Conservation (phyloP, 768 basidiomycete genomes). For the Boletellus emodensis region DNA sequence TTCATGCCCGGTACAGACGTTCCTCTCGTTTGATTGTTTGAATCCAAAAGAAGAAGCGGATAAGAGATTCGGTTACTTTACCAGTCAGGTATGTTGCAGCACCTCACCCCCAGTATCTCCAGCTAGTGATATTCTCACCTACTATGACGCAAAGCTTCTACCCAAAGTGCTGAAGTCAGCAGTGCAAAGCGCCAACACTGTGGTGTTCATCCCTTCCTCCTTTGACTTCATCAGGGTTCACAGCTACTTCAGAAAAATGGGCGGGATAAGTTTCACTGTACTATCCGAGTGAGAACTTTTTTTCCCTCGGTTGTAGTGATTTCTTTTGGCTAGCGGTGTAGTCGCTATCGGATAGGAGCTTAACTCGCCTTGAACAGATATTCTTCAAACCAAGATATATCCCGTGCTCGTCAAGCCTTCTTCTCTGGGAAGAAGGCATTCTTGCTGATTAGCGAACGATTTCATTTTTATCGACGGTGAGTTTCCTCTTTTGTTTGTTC, state of each 20-base stretch:
- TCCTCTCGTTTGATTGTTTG: slow-evolving; percentile 67
- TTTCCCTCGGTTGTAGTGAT: neutral
- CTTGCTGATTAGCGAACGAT: slow-evolving; percentile 91
- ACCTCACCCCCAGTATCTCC: neutral
- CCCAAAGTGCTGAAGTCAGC: slow-evolving; percentile 87
- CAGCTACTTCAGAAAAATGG: slow-evolving; percentile 75
- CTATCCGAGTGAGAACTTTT: slow-evolving; percentile 74
- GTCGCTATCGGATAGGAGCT: neutral
- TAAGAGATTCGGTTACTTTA: slow-evolving; percentile 83
- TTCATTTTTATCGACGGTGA: slow-evolving; percentile 92
- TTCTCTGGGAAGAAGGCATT: slow-evolving; percentile 85
- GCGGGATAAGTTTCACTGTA: slow-evolving; percentile 69
- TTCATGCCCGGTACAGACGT: slow-evolving; percentile 44
- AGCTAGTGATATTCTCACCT: neutral
- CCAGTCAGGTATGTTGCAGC: slow-evolving; percentile 58
- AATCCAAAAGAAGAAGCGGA: slow-evolving; percentile 79
- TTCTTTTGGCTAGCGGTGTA: neutral
- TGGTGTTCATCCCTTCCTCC: slow-evolving; percentile 89
- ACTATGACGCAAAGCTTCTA: slow-evolving; percentile 51
- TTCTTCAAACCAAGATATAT: slow-evolving; percentile 90
- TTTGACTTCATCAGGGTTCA: slow-evolving; percentile 94
- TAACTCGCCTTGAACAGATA: slow-evolving; percentile 49
- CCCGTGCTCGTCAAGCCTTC: slow-evolving; percentile 88
- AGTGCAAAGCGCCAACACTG: slow-evolving; percentile 84
- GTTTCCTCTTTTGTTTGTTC: slow-evolving; percentile 12